Conservation (phyloP, 1,139 yeast genomes). For the Candida tropicalis region DNA sequence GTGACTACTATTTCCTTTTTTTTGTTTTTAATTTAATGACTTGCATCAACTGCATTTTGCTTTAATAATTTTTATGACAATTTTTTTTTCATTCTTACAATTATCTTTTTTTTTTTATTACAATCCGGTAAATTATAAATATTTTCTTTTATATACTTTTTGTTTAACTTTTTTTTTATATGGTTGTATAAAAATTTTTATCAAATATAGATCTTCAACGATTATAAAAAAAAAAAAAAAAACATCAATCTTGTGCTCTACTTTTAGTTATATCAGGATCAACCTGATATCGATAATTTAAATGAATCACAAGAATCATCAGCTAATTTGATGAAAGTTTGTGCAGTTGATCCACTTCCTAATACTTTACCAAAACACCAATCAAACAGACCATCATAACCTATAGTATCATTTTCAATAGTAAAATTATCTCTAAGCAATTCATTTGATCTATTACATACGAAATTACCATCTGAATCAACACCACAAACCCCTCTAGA, state of each 20-base stretch:
- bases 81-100: background rate
- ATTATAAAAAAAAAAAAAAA: slow-evolving; percentile 6
- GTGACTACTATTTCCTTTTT: slow-evolving; percentile 18
- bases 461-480: slow-evolving; percentile 27
- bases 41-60: slow-evolving; percentile 53
- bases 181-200: slow-evolving; percentile 7
- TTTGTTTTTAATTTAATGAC: slow-evolving; percentile 21
- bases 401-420: slow-evolving; percentile 46
- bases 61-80: slow-evolving; percentile 1
- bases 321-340: slow-evolving; percentile 56
- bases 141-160: background rate
- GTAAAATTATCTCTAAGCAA: slow-evolving; percentile 54
- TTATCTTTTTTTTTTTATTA: slow-evolving; percentile 17
- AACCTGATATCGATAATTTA: too few relatives aligned
- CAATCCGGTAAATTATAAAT: background rate
- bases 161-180: background rate
- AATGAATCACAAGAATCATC: slow-evolving; percentile 36
- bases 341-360: slow-evolving; percentile 40
- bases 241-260: too few relatives aligned
- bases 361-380: slow-evolving; percentile 58
- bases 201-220: slow-evolving; percentile 16
- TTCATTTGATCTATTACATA: slow-evolving; percentile 33
- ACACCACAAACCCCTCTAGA: slow-evolving; percentile 78
- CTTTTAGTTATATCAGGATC: too few relatives aligned
- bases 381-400: slow-evolving; percentile 61